phyloP scores from a whole-genome alignment of 192 early-diverging fungal species.

The Coemansia sp. region DNA sequence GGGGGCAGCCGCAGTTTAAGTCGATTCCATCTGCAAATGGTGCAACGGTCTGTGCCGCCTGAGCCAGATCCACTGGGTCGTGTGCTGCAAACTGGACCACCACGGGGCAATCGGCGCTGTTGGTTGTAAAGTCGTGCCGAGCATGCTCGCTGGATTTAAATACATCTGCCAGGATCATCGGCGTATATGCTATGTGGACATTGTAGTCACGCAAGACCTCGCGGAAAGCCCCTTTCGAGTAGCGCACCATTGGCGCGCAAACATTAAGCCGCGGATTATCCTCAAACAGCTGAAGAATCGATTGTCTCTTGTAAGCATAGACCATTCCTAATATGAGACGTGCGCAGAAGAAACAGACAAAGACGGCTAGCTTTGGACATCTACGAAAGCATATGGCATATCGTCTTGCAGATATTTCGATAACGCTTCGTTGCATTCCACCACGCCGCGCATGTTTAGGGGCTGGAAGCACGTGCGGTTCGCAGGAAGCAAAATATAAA shows the following conservation, averaged over 20 bases:
- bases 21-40: slow-evolving; percentile 76
- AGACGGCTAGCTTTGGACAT: neutral
- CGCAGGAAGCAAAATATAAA: neutral
- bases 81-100: slow-evolving; percentile 95
- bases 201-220: slow-evolving; percentile 84
- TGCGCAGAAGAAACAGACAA: neutral
- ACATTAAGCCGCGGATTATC: slow-evolving; percentile 70
- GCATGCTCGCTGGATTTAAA: slow-evolving; percentile 83
- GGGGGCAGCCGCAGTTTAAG: slow-evolving; percentile 95
- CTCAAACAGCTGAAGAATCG: slow-evolving; percentile 59
- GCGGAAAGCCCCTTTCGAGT: slow-evolving; percentile 92
- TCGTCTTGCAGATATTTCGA: neutral
- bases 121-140: slow-evolving; percentile 86
- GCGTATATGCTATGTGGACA: slow-evolving; percentile 87
- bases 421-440: neutral
- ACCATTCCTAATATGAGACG: slow-evolving; percentile 11
- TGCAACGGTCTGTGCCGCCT: slow-evolving; percentile 80
- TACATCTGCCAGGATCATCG: slow-evolving; percentile 95
- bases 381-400: neutral
- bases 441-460: slow-evolving; percentile 1
- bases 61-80: slow-evolving; percentile 75
- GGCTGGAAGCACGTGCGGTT: neutral
- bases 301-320: slow-evolving; percentile 32
- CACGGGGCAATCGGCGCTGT: slow-evolving; percentile 77
- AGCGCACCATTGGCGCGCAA: slow-evolving; percentile 96